A percentile compares a stretch with the other conserved stretches of the same genome.
Conservation (phyloP, 2,329 filamentous ascomycete species). For the Trichoderma sp. region DNA sequence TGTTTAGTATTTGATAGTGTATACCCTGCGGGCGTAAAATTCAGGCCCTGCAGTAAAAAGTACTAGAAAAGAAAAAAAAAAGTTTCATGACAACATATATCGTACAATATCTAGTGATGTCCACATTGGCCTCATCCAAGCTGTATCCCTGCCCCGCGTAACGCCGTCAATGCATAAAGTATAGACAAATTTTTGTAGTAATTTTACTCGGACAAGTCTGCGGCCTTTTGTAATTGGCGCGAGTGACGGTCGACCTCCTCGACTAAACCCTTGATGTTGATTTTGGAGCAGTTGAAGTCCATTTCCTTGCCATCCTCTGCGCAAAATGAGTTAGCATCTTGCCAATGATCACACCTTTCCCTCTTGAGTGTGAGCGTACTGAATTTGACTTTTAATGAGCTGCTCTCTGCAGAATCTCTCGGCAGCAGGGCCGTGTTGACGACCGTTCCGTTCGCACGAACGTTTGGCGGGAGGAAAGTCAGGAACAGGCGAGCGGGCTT, state of each 20-base stretch:
- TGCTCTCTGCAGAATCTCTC: conserved; percentile 66
- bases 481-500: conserved; percentile 89
- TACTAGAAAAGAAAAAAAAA: conserved; percentile 38
- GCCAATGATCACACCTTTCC: background rate
- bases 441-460: conserved; percentile 70
- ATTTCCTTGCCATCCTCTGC: conserved; percentile 92
- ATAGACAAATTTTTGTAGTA: conserved; percentile 21
- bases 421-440: conserved; percentile 78
- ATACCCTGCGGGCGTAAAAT: conserved; percentile 25
- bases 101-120: conserved; percentile 25
- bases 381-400: conserved; percentile 77
- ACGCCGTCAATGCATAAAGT: conserved; percentile 39
- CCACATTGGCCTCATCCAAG: conserved; percentile 14
- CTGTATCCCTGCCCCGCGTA: conserved; percentile 32
- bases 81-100: conserved; percentile 26
- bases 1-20: conserved; percentile 19
- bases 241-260: conserved; percentile 92
- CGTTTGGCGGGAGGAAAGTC: conserved; percentile 77
- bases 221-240: conserved; percentile 75
- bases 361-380: conserved; percentile 56
- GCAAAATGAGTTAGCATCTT: conserved; percentile 28
- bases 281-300: conserved; percentile 74
- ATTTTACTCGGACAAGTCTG: conserved; percentile 65
- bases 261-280: conserved; percentile 82
- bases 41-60: conserved; percentile 13